Evolutionary conservation across 805 yeast species (phyloP).

Genomic region (Metschnikowia henanensis): DNA sequence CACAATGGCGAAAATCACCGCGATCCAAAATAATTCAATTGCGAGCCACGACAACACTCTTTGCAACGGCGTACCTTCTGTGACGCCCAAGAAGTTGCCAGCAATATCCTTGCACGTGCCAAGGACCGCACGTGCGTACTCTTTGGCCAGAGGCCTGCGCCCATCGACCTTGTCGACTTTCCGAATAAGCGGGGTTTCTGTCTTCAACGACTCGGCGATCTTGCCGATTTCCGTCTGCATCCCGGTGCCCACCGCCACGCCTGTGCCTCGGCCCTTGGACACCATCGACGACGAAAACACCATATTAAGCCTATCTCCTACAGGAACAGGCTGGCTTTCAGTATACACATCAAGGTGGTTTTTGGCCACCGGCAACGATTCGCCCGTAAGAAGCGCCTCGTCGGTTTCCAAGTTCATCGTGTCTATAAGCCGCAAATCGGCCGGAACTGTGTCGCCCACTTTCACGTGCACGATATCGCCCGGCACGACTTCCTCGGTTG

Average conservation of each 20-base stretch:
- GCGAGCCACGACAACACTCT: conserved; percentile 75
- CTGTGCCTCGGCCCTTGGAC: conserved; percentile 71
- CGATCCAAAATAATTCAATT: conserved; percentile 64
- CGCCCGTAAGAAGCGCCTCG: conserved; percentile 66
- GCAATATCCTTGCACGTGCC: conserved; percentile 52
- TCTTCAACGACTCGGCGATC: conserved; percentile 46
- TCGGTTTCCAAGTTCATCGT: conserved; percentile 67
- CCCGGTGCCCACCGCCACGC: conserved; percentile 67
- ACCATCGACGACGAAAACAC: conserved; percentile 68
- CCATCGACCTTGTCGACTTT: conserved; percentile 38
- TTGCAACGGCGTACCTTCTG: conserved; percentile 82
- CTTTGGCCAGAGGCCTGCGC: conserved; percentile 38
- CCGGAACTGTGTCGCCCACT: conserved; percentile 77
- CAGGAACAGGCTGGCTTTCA: conserved; percentile 42
- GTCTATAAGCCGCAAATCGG: conserved; percentile 63
- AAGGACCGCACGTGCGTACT: conserved; percentile 43
- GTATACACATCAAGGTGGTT: conserved; percentile 42
- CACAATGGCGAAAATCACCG: conserved; percentile 79
- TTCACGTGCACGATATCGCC: conserved; percentile 64
- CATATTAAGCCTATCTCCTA: conserved; percentile 73
- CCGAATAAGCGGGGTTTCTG: conserved; percentile 39
- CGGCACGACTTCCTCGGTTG: conserved; percentile 66
- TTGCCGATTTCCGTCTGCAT: conserved; percentile 70
- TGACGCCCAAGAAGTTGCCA: conserved; percentile 72
- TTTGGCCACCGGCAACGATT: conserved; percentile 61